Evolutionary conservation across 768 basidiomycete genomes (phyloP).

Genomic region (Tulasnella calospora): DNA sequence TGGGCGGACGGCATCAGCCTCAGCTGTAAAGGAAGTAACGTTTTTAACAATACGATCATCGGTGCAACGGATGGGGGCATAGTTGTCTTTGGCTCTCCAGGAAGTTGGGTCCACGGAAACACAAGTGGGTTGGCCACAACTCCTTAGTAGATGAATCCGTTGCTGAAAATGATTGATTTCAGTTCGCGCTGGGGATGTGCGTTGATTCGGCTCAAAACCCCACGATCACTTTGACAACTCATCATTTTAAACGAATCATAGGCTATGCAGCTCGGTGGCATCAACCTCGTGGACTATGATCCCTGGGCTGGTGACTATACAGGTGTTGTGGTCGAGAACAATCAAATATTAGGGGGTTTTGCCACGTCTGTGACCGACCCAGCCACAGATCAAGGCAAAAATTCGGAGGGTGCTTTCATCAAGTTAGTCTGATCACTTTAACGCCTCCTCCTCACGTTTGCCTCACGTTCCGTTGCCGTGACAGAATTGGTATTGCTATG

Average conservation of each 20-base stretch:
- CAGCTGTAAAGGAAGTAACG: constrained; percentile 55
- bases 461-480: constrained; percentile 1
- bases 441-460: background rate
- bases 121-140: constrained; percentile 39
- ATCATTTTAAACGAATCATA: background rate
- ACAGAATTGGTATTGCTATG: constrained; percentile 73
- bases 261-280: constrained; percentile 23
- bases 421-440: constrained; percentile 45
- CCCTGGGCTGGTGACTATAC: constrained; percentile 66
- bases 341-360: constrained; percentile 64
- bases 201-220: background rate
- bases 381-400: constrained; percentile 49
- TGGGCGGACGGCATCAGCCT: constrained; percentile 84
- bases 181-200: constrained; percentile 2
- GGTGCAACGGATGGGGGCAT: constrained; percentile 77
- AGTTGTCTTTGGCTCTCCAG: constrained; percentile 71
- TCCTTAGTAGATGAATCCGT: background rate
- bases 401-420: constrained; percentile 56
- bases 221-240: background rate
- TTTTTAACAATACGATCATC: constrained; percentile 65
- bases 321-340: constrained; percentile 60
- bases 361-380: constrained; percentile 42
- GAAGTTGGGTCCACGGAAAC: constrained; percentile 67
- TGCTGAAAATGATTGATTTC: background rate
- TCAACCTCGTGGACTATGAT: constrained; percentile 64